A percentile compares a stretch with the other conserved stretches of the same genome.
Conservation (phyloP, 352 stramenopile genomes). For the Phytophthora pinifolia region DNA sequence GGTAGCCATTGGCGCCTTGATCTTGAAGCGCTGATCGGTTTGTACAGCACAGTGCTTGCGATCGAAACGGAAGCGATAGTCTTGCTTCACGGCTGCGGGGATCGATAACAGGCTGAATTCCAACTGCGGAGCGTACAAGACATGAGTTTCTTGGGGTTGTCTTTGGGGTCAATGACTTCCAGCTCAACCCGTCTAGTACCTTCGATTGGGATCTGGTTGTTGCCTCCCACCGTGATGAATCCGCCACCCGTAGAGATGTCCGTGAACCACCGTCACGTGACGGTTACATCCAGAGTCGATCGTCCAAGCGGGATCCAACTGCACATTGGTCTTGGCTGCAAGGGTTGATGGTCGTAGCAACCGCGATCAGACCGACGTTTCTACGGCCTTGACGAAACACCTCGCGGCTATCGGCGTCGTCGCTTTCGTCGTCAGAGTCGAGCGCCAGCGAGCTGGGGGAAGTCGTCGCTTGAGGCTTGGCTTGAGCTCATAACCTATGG, state of each 20-base stretch:
- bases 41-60: not conserved
- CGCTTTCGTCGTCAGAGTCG: too few relatives aligned
- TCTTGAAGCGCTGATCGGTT: conserved; percentile 10
- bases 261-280: conserved; percentile 4
- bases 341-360: not conserved
- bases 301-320: not conserved
- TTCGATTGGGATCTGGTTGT: conserved; percentile 2
- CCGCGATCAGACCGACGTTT: not conserved
- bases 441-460: not conserved
- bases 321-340: not conserved
- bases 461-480: too few relatives aligned
- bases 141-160: not conserved
- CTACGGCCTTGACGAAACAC: too few relatives aligned
- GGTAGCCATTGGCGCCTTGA: conserved; percentile 1
- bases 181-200: conserved; percentile 3
- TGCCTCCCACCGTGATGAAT: conserved; percentile 9
- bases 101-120: conserved; percentile 5
- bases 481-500: too few relatives aligned
- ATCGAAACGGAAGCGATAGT: conserved; percentile 5
- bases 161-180: conserved; percentile 14
- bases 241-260: not conserved
- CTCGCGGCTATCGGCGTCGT: too few relatives aligned
- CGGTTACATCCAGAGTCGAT: conserved; percentile 5
- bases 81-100: not conserved
- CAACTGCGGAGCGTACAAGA: conserved; percentile 7